Evolutionary conservation across 2,329 filamentous ascomycete species (phyloP).

Genomic region (Zopfia rhizophila): DNA sequence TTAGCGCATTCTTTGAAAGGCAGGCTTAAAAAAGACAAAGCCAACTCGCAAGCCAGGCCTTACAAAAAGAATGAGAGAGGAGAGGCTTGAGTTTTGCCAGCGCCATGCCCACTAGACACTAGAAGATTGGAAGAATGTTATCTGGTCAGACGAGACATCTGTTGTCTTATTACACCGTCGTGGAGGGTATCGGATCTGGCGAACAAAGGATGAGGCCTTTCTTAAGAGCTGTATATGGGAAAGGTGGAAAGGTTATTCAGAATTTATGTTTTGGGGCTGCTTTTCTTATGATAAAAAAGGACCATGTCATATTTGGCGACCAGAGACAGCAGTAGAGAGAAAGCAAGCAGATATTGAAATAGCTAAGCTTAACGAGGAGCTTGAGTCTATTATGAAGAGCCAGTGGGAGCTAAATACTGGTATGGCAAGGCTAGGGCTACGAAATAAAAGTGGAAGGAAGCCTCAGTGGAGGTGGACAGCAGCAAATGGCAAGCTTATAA

Average conservation of each 20-base stretch:
- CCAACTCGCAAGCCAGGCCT: conserved; percentile 10
- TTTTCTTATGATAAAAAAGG: conserved; percentile 15
- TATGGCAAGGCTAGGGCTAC: conserved; percentile 11
- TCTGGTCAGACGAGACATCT: conserved; percentile 18
- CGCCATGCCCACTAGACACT: conserved; percentile 9
- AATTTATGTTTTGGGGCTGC: conserved; percentile 14
- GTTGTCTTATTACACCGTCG: conserved; percentile 11
- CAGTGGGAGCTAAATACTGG: conserved; percentile 20
- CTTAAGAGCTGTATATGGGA: conserved; percentile 17
- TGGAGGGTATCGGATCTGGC: conserved; percentile 15
- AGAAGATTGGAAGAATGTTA: conserved; percentile 25
- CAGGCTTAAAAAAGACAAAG: conserved; percentile 7
- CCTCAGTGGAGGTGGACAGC: conserved; percentile 17
- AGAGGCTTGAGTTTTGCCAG: neutral
- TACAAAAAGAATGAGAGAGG: conserved; percentile 5
- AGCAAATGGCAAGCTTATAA: conserved; percentile 22
- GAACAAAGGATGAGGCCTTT: conserved; percentile 17
- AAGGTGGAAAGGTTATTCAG: conserved; percentile 21
- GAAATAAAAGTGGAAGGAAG: conserved; percentile 7
- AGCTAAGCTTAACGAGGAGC: conserved; percentile 13
- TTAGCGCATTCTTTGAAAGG: conserved; percentile 12
- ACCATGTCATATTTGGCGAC: conserved; percentile 11
- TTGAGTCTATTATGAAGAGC: conserved; percentile 17
- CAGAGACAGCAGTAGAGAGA: conserved; percentile 13
- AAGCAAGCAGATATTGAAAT: conserved; percentile 8